phyloP scores from a whole-genome alignment of 352 stramenopile species.

The Pythium guiyangense region DNA sequence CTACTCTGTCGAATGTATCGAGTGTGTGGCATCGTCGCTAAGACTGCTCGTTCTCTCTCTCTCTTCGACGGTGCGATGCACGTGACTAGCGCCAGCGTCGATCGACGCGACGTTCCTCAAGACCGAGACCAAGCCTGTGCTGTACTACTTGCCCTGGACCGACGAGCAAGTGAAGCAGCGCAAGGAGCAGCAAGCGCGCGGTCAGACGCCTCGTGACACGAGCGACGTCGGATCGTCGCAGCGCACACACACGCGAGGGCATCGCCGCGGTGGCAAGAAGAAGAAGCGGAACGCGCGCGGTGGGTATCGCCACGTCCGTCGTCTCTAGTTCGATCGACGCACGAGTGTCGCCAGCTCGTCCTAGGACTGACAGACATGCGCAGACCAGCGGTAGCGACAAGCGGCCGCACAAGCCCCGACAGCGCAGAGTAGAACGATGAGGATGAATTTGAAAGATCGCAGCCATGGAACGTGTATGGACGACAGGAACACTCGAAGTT shows the following conservation, averaged over 20 bases:
- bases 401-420: too few relatives aligned
- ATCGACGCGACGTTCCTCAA: slow-evolving; percentile 79
- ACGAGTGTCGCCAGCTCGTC: not conserved
- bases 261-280: not conserved
- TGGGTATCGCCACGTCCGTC: not conserved
- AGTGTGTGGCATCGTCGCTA: not conserved
- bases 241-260: not conserved
- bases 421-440: too few relatives aligned
- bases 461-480: too few relatives aligned
- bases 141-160: slow-evolving; percentile 78
- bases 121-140: slow-evolving; percentile 66
- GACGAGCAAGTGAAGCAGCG: slow-evolving; percentile 61
- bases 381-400: too few relatives aligned
- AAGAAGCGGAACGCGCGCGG: not conserved
- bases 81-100: slow-evolving; percentile 22
- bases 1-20: too few relatives aligned
- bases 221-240: not conserved
- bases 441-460: too few relatives aligned
- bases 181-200: slow-evolving; percentile 13
- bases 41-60: not conserved
- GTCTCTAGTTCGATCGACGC: not conserved
- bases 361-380: too few relatives aligned
- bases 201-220: not conserved
- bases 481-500: too few relatives aligned
- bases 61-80: not conserved